Conservation (phyloP, 2,329 filamentous ascomycete genomes). For the Aspergillus carbonarius region DNA sequence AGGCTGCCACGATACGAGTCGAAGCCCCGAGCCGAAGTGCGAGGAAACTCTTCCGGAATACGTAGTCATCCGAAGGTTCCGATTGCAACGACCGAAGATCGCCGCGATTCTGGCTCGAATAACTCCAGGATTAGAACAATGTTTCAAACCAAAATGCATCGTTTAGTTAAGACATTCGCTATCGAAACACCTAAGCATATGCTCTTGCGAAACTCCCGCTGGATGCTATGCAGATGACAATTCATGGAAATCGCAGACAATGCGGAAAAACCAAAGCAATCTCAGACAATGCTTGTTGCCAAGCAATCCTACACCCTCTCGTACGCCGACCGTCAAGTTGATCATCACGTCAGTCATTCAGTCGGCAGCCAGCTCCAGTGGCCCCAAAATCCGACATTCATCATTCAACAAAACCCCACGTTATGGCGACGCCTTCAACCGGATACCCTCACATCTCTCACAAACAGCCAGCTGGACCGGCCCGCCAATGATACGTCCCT, state of each 20-base stretch:
- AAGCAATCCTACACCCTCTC: not conserved
- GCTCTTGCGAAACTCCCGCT: slow-evolving; percentile 3
- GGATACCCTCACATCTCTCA: slow-evolving; percentile 61
- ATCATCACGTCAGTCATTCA: not conserved
- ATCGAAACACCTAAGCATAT: not conserved
- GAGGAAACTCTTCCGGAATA: not conserved
- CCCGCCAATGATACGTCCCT: slow-evolving; percentile 48
- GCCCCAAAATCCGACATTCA: not conserved
- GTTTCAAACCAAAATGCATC: not conserved
- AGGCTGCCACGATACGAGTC: not conserved
- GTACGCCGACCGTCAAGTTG: not conserved
- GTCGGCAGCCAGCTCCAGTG: not conserved
- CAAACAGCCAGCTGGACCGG: slow-evolving; percentile 60
- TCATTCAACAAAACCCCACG: not conserved
- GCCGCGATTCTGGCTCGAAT: not conserved
- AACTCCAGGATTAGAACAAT: not conserved
- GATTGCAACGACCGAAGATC: too few species aligned
- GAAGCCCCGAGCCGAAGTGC: not conserved
- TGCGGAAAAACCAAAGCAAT: not conserved
- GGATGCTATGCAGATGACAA: slow-evolving; percentile 1
- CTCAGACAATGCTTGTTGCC: not conserved
- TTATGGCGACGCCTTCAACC: slow-evolving; percentile 56
- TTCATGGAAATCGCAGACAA: not conserved
- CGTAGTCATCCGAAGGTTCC: too few species aligned
- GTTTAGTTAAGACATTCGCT: not conserved